Percentiles rank a stretch among this genome's conserved stretches.
phyloP scores from a whole-genome alignment of 345 rosid genomes.

The Litchi chinensis region DNA sequence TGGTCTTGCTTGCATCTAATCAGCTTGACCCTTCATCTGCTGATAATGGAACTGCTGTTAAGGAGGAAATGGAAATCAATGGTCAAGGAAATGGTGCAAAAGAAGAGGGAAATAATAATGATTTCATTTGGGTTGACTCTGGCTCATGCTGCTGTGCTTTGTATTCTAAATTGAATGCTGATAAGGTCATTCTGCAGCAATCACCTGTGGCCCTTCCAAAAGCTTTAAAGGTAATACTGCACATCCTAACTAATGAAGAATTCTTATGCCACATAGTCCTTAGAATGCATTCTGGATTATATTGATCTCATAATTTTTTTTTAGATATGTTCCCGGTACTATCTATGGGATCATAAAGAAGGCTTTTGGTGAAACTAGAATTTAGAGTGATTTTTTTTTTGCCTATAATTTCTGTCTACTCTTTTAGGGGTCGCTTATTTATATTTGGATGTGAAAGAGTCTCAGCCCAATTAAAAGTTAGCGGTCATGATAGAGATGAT shows the following conservation, averaged over 20 bases:
- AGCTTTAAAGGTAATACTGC: constrained; percentile 76
- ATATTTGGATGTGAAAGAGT: neutral
- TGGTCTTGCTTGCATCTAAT: constrained; percentile 59
- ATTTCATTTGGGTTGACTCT: constrained; percentile 80
- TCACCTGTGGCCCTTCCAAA: constrained; percentile 94
- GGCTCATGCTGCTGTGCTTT: constrained; percentile 86
- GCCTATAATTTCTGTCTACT: neutral
- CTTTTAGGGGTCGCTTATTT: neutral
- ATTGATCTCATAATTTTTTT: neutral
- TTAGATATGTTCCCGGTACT: neutral
- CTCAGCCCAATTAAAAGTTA: neutral
- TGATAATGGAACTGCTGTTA: constrained; percentile 11
- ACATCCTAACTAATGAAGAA: neutral
- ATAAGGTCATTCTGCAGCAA: constrained; percentile 67
- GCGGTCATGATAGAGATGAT: neutral
- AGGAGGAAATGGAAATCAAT: constrained; percentile 25
- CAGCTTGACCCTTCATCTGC: constrained; percentile 46
- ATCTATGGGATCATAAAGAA: neutral
- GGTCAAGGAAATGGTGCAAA: constrained; percentile 21
- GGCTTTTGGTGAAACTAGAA: neutral
- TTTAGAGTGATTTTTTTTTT: neutral
- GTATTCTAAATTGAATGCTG: constrained; percentile 71
- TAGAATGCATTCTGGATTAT: neutral
- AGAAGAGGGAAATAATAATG: constrained; percentile 36
- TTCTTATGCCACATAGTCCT: neutral